phyloP scores from a whole-genome alignment of 257 asterid genomes.

The Primulina eburnea region DNA sequence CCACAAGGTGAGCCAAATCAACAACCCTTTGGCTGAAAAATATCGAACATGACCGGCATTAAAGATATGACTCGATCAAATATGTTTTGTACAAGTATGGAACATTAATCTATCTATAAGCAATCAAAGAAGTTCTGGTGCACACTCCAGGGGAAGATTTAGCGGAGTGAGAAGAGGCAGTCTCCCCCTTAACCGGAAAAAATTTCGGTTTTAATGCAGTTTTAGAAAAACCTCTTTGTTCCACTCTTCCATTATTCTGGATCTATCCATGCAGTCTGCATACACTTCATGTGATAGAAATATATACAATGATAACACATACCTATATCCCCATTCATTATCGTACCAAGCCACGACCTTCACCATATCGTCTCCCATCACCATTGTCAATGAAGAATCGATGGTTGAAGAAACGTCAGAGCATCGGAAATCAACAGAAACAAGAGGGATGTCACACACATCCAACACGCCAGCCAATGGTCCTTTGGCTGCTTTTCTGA shows the following conservation, averaged over 20 bases:
- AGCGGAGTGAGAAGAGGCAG: neutral
- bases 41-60: neutral
- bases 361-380: conserved; percentile 96
- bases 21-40: conserved; percentile 81
- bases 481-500: conserved; percentile 83
- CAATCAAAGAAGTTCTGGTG: neutral
- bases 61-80: neutral
- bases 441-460: conserved; percentile 77
- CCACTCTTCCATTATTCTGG: neutral
- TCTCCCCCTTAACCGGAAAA: too few species aligned
- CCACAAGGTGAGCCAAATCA: conserved; percentile 91
- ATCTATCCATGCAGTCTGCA: neutral
- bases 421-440: conserved; percentile 85
- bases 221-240: neutral
- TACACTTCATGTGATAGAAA: neutral
- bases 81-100: neutral
- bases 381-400: conserved; percentile 92
- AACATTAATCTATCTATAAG: neutral
- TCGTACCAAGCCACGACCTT: conserved; percentile 99
- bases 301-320: neutral
- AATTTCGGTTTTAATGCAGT: too few species aligned
- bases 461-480: conserved; percentile 67
- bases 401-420: conserved; percentile 73
- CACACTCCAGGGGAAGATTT: neutral
- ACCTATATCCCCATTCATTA: conserved; percentile 99